These are phyloP conservation scores for Fusarium chuoi DNA, from an alignment of 2,329 filamentous ascomycete genomes.

Conservation along the genomic window DNA sequence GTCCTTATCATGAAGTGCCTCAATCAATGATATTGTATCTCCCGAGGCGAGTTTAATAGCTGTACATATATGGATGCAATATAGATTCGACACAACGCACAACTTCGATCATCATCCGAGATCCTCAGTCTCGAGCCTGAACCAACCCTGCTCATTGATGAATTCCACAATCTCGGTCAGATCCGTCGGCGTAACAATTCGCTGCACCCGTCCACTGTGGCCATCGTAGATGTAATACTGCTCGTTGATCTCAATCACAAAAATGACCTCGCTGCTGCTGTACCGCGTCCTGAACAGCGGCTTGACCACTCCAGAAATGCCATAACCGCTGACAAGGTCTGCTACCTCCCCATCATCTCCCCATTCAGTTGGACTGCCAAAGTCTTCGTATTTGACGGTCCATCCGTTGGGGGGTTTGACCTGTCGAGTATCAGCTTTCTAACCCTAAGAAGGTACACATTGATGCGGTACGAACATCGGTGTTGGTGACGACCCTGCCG, in stretches of 20 bases:
- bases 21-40: rapidly evolving
- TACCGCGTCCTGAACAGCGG: neutral
- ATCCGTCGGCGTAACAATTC: neutral
- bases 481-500: neutral
- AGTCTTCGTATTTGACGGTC: neutral
- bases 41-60: rapidly evolving
- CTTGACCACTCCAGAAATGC: neutral
- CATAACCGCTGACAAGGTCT: neutral
- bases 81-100: neutral
- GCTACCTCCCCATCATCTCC: neutral
- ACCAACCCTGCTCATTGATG: neutral
- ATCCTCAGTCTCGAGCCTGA: neutral
- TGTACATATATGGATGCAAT: neutral
- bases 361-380: neutral
- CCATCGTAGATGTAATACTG: neutral
- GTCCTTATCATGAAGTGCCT: rapidly evolving
- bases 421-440: neutral
- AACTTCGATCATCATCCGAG: neutral
- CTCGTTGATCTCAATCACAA: neutral
- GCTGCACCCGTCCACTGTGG: neutral
- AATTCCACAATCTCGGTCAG: neutral
- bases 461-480: neutral
- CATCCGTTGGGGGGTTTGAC: neutral
- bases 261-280: neutral
- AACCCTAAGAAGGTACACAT: rapidly evolving